A percentile compares a stretch with the other conserved stretches of the same genome.
Evolutionary conservation across 139 green algal species (phyloP).

Genomic region (Mesotaenium endlicherianum): DNA sequence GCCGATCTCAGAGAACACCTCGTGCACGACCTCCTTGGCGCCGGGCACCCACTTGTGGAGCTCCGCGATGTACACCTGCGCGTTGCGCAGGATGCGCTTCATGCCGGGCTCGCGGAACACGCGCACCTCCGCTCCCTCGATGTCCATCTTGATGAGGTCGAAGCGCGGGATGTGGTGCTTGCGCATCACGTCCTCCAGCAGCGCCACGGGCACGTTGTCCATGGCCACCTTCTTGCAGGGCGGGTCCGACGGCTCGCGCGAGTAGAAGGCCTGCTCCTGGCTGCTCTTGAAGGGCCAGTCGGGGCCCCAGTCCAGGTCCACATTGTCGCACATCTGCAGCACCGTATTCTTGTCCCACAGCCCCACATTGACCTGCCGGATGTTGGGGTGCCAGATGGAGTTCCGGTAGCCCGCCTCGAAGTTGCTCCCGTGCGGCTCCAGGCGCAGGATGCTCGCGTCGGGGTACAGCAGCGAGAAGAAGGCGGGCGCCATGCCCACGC

Average conservation of each 20-base stretch:
- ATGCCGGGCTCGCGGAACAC: too few species aligned
- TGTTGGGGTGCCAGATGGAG: too few species aligned
- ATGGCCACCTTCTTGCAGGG: not conserved
- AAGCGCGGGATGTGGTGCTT: not conserved
- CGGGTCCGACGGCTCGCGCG: not conserved
- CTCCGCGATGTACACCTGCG: not conserved
- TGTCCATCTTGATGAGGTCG: constrained; percentile 25
- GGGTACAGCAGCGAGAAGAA: not conserved
- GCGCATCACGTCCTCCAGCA: too few species aligned
- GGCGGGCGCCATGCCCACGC: not conserved
- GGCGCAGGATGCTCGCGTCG: not conserved
- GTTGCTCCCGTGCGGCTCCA: not conserved
- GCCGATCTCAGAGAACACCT: not conserved
- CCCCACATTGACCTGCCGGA: too few species aligned
- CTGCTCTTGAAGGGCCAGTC: not conserved
- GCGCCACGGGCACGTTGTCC: not conserved
- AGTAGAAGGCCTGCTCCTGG: not conserved
- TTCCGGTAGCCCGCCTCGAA: too few species aligned
- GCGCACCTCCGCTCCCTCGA: constrained; percentile 4
- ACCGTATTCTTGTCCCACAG: too few species aligned
- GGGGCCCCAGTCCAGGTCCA: too few species aligned
- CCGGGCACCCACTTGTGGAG: not conserved
- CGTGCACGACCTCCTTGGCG: not conserved
- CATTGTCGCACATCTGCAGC: too few species aligned
- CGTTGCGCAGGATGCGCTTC: too few species aligned